Percentiles rank a stretch among this genome's conserved stretches.
These are phyloP conservation scores for Lactarius psammicola DNA, from an alignment of 768 basidiomycete species.

Conservation along the genomic window DNA sequence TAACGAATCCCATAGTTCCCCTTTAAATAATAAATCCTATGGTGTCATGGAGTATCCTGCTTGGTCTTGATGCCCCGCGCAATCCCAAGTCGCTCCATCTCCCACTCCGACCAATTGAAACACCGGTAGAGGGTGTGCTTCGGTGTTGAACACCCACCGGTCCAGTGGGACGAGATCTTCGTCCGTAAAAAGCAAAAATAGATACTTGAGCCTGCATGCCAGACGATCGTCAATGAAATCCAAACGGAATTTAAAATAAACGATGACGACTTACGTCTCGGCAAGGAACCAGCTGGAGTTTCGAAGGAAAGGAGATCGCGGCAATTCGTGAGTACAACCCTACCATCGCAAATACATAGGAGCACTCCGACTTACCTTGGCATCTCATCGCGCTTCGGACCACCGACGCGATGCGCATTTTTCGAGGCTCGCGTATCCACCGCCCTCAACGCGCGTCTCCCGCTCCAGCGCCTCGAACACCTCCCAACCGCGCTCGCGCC, in stretches of 20 bases:
- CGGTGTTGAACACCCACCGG: slow-evolving; percentile 49
- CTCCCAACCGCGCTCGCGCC: slow-evolving; percentile 70
- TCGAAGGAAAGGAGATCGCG: not conserved
- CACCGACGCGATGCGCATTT: slow-evolving; percentile 46
- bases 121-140: slow-evolving; percentile 75
- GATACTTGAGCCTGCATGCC: slow-evolving; percentile 59
- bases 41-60: not conserved
- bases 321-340: not conserved
- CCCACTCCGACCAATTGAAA: slow-evolving; percentile 59
- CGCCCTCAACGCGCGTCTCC: slow-evolving; percentile 53
- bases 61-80: not conserved
- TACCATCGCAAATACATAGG: slow-evolving; percentile 1
- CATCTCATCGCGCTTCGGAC: slow-evolving; percentile 51
- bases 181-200: slow-evolving; percentile 65
- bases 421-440: slow-evolving; percentile 56
- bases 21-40: not conserved
- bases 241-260: not conserved
- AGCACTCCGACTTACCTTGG: slow-evolving; percentile 56
- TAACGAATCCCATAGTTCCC: not conserved
- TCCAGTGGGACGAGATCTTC: slow-evolving; percentile 54
- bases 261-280: slow-evolving; percentile 42
- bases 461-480: slow-evolving; percentile 67
- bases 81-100: slow-evolving; percentile 47
- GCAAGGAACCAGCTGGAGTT: slow-evolving; percentile 51
- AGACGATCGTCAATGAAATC: slow-evolving; percentile 1